These are phyloP conservation scores for Fusarium paranaense DNA, from an alignment of 2,329 filamentous ascomycete genomes.

Conservation along the genomic window DNA sequence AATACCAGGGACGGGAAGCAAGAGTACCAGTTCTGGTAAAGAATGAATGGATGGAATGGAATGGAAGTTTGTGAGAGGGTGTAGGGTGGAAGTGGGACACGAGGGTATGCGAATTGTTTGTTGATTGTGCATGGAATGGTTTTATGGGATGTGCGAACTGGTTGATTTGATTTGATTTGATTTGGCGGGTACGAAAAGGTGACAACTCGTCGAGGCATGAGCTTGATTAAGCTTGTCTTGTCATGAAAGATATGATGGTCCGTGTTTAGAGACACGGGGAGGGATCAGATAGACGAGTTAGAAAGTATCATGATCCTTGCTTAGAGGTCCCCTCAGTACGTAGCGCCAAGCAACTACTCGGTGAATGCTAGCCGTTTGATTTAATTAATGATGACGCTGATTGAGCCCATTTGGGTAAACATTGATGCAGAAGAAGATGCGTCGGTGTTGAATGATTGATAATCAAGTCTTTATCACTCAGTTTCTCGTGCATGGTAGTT, in stretches of 20 bases:
- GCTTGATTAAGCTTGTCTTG: neutral
- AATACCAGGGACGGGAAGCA: conserved; percentile 8
- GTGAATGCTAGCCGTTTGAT: neutral
- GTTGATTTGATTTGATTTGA: neutral
- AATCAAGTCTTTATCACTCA: neutral
- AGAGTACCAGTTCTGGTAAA: conserved; percentile 36
- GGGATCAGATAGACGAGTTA: neutral
- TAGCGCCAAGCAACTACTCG: neutral
- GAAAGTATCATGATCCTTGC: neutral
- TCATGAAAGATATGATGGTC: neutral
- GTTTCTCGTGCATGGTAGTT: neutral
- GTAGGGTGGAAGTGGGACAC: neutral
- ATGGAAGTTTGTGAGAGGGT: neutral
- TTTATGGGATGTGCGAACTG: neutral
- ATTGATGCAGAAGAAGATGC: neutral
- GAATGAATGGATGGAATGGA: neutral
- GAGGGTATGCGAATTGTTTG: neutral
- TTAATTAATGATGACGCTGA: neutral
- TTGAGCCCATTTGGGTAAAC: neutral
- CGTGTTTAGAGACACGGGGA: neutral
- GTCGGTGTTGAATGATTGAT: neutral
- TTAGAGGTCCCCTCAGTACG: neutral
- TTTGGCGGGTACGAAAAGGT: neutral
- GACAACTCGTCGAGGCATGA: neutral
- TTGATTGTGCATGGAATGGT: neutral